Percentiles rank a stretch among this genome's conserved stretches.
These are phyloP conservation scores for Dactylonectria macrodidyma DNA, from an alignment of 2,329 filamentous ascomycete genomes.

Conservation along the genomic window DNA sequence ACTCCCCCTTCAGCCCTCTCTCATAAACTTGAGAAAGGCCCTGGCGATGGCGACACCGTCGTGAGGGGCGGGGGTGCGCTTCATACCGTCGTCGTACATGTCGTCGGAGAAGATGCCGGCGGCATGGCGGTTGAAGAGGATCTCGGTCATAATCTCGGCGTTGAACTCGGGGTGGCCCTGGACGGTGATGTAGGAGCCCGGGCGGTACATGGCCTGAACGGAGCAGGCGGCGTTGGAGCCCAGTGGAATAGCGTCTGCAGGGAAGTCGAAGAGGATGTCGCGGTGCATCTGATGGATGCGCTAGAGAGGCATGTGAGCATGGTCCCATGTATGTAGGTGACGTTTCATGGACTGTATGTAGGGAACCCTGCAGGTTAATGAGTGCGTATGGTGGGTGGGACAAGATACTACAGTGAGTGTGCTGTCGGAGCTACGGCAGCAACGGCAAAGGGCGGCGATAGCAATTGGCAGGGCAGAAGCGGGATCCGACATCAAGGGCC, in stretches of 20 bases:
- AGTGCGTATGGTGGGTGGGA: background rate
- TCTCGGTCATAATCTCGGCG: slow-evolving; percentile 55
- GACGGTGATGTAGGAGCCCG: slow-evolving; percentile 57
- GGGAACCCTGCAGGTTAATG: background rate
- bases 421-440: slow-evolving; percentile 70
- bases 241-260: slow-evolving; percentile 56
- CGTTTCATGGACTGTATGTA: slow-evolving; percentile 37
- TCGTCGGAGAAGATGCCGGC: slow-evolving; percentile 80
- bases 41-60: slow-evolving; percentile 84
- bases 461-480: slow-evolving; percentile 44
- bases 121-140: slow-evolving; percentile 68
- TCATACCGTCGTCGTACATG: slow-evolving; percentile 77
- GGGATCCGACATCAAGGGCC: slow-evolving; percentile 55
- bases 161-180: slow-evolving; percentile 66
- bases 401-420: slow-evolving; percentile 58
- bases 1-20: slow-evolving; percentile 61
- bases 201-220: slow-evolving; percentile 61
- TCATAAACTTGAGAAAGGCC: slow-evolving; percentile 83
- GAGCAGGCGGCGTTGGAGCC: slow-evolving; percentile 58
- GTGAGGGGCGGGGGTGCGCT: slow-evolving; percentile 76
- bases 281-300: slow-evolving; percentile 64
- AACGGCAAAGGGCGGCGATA: slow-evolving; percentile 63
- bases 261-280: slow-evolving; percentile 59
- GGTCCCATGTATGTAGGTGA: slow-evolving; percentile 69
- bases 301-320: slow-evolving; percentile 61